These are phyloP conservation scores for Aspergillus hiratsukae DNA, from an alignment of 2,329 filamentous ascomycete genomes.

Conservation along the genomic window DNA sequence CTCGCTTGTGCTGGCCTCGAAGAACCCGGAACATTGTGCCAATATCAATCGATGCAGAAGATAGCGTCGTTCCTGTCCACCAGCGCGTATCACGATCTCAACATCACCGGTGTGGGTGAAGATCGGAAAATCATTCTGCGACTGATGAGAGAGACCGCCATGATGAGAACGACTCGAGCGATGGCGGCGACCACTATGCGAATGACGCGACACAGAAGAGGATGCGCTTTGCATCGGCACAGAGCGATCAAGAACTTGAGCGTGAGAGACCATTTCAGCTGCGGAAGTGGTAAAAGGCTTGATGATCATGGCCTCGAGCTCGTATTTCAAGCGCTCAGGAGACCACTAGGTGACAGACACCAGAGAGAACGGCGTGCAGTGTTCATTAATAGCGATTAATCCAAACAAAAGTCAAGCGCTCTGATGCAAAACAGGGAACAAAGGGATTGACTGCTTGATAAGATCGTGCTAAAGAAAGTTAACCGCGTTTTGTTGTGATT, in stretches of 20 bases:
- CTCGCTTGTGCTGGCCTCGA: constrained; percentile 72
- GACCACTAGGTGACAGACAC: constrained; percentile 12
- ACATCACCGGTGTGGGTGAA: constrained; percentile 90
- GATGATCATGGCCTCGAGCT: constrained; percentile 15
- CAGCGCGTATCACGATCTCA: constrained; percentile 72
- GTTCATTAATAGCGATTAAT: constrained; percentile 10
- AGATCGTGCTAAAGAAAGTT: neutral
- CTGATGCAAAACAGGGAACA: neutral
- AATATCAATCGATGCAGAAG: constrained; percentile 83
- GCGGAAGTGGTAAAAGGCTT: constrained; percentile 7
- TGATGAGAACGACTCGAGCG: constrained; percentile 78
- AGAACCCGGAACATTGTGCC: constrained; percentile 88
- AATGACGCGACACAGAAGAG: constrained; percentile 61
- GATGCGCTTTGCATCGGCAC: constrained; percentile 57
- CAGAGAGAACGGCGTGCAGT: constrained; percentile 6
- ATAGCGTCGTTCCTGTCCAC: constrained; percentile 73
- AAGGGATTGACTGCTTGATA: neutral
- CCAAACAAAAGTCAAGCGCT: neutral
- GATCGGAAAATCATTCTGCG: constrained; percentile 87
- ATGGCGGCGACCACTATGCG: constrained; percentile 58
- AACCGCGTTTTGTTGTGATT: neutral
- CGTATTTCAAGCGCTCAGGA: neutral
- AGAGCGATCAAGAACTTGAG: constrained; percentile 48
- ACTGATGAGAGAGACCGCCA: constrained; percentile 63
- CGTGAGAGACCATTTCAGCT: constrained; percentile 37